Base-by-base conservation (phyloP, 805 yeast genomes). In the Lipomyces kockii region DNA sequence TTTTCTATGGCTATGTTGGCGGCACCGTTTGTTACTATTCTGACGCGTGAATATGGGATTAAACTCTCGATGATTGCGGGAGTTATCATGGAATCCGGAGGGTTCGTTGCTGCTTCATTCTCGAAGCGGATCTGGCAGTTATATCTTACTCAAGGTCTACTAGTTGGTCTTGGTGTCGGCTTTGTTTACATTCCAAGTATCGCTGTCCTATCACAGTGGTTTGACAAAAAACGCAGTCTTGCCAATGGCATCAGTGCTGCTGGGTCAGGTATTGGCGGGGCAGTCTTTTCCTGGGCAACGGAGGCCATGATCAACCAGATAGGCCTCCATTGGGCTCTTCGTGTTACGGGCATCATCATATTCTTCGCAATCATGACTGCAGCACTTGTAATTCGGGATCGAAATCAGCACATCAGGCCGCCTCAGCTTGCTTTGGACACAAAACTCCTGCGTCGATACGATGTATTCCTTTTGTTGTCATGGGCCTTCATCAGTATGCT, bases 311-410 rank as follows among this genome's bases (percentile, higher is more conserved):
- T 69, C 74, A 5, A 43, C 8, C 73, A 75, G n/a, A 79, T 84
- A 22, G 89, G 89, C 0, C 85, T 83, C 70, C 79, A 78, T 11
- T 86, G 88, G 88, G 82, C 86, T 2, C 78, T 83, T 57, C 78
- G 89, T 60, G 79, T 80, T 20, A 76, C 85, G 58, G 85, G 84
- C 0, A 81, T 86, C 68, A 75, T 85, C 34, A 77, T 81, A 62
- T 70, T 80, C 12, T 79, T 43, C 49, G 49, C 22, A 22, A 43
- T 12, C 22, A 0, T 43, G 22, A 43, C 49, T n/a, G 49, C 60
- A n/a, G 57, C 60, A 34, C 12, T 57, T 14, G 56, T 57, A 35
- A 32, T 53, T 17, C 57, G 57, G 9, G 22, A 53, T 22, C 32
- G 57, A 20, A 53, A 53, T 32, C n/a, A 32, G 22, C 35, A 27